Base-by-base conservation (phyloP, 179 eudicot genomes). In the Gypsophila paniculata region DNA sequence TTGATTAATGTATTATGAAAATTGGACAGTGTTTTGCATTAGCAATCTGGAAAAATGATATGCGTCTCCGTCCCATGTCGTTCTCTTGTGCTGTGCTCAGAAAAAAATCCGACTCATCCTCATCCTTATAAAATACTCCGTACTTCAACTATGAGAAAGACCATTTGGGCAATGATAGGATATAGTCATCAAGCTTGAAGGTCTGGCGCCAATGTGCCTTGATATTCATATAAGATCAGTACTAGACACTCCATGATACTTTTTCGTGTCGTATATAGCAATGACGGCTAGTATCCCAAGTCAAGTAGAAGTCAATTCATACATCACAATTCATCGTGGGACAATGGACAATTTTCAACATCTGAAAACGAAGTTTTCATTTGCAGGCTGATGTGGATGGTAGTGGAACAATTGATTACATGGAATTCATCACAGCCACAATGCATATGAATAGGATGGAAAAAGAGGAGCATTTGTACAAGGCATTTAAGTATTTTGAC, bases 391-490 rank as follows among this genome's bases (percentile, higher is more conserved):
- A 94, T 71, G 97, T 91, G 70, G 96, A 94, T 78, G 96, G 97
- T 22, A 88, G 87, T 84, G 99, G 99, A 71, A 89, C 94, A 60
- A 94, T 94, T 25, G 99, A 94, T 74, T 94, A 94, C 75, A 85
- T 91, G 81, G 99, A 94, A 75, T 94, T 94, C 73, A 89, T 94
- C 62, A 85, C 96, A 55, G 96, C 99, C 26, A 91, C 99, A 4
- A 91, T 94, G 99, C 97, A 94, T 75, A 85, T 91, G 92, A 91
- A 94, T 77, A 85, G 92, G 70, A 77, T 91, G 91, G 99, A 94
- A 71, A 88, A 89, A 69, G 96, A 91, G 76, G 91, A 94, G 60
- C 97, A 91, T 77, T 75, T 94, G 32, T 89, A 76, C 82, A 88
- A 80, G 73, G 99, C 99, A 61, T 94, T 94, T 65, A 85, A 91